Evolutionary conservation across 176 grass and related monocot genomes (phyloP).

Genomic region (Triticum urartu): DNA sequence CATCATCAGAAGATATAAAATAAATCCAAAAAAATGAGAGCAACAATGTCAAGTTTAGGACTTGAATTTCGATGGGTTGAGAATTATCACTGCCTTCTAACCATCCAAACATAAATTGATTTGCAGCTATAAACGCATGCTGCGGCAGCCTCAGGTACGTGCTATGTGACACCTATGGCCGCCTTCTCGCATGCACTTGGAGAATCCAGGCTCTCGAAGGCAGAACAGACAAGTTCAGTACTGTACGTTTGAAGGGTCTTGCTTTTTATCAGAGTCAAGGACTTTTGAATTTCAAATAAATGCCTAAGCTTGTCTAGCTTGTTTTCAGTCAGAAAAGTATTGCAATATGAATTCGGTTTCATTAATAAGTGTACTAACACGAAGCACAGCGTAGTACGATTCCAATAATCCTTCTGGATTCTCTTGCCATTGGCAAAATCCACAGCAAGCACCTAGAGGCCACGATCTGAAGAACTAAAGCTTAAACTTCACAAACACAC

Average conservation of each 20-base stretch:
- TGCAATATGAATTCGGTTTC: too few species aligned
- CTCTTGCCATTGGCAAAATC: neutral
- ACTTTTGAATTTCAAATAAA: neutral
- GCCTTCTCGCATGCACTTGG: neutral
- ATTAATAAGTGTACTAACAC: neutral
- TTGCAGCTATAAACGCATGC: too few species aligned
- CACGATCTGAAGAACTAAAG: neutral
- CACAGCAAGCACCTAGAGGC: neutral
- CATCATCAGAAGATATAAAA: too few species aligned
- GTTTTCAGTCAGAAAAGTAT: neutral
- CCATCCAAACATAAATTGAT: too few species aligned
- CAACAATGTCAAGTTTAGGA: too few species aligned
- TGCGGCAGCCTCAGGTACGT: neutral
- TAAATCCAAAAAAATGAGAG: too few species aligned
- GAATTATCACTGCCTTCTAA: too few species aligned
- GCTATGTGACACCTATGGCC: too few species aligned
- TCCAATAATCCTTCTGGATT: neutral
- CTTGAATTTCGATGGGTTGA: too few species aligned
- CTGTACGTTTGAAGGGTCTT: too few species aligned
- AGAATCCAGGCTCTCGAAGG: too few species aligned
- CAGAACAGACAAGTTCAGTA: too few species aligned
- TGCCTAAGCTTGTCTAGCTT: neutral
- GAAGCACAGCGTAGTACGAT: neutral
- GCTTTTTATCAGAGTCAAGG: neutral
- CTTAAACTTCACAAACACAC: neutral